phyloP scores from a whole-genome alignment of 148 eudicot species.

The Polygonum aviculare region DNA sequence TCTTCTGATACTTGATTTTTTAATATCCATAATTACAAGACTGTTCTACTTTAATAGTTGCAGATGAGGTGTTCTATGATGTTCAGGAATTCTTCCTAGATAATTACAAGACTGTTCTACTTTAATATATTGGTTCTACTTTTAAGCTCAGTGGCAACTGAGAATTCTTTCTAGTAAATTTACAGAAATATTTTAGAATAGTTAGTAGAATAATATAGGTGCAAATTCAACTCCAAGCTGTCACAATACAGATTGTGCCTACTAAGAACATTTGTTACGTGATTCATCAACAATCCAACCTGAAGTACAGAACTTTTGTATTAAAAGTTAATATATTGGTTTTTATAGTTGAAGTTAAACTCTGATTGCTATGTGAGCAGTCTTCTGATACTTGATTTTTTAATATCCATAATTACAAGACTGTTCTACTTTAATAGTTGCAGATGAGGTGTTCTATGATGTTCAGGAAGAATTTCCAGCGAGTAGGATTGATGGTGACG shows the following conservation, averaged over 20 bases:
- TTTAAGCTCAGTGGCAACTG: background rate
- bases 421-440: slow-evolving; percentile 7
- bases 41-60: slow-evolving; percentile 7
- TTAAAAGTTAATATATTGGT: background rate
- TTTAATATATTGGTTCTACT: too few species aligned
- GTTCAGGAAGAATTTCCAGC: slow-evolving; percentile 48
- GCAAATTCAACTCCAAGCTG: background rate
- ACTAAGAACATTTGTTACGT: background rate
- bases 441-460: slow-evolving; percentile 77
- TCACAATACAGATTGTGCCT: background rate
- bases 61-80: slow-evolving; percentile 77
- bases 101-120: too few species aligned
- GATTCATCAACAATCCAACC: background rate
- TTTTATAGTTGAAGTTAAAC: background rate
- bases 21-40: background rate
- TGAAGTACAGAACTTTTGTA: background rate
- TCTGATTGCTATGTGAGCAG: background rate
- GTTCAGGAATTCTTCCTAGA: too few species aligned
- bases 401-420: background rate
- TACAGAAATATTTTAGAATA: background rate
- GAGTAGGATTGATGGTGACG: slow-evolving; percentile 25
- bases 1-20: background rate
- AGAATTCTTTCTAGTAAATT: background rate
- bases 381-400: background rate
- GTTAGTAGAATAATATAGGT: background rate